Evolutionary conservation across 768 basidiomycete species (phyloP).

Genomic region (Hygrophoropsis aurantiaca): DNA sequence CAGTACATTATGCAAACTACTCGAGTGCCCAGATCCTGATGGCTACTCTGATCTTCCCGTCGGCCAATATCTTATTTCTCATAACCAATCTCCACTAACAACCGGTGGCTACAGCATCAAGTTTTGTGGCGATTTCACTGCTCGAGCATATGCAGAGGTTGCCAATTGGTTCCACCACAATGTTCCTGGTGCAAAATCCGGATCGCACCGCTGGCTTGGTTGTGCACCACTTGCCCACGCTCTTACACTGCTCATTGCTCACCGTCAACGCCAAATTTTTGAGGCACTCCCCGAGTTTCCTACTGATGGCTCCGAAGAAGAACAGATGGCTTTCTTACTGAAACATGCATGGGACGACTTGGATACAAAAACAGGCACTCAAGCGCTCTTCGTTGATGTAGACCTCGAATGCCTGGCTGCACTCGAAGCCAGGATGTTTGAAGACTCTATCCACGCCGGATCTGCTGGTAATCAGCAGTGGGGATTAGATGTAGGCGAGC

Average conservation of each 20-base stretch:
- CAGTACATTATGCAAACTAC: too few species aligned
- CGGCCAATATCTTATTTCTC: not conserved
- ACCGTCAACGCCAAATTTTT: not conserved
- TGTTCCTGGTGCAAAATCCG: not conserved
- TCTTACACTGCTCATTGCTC: not conserved
- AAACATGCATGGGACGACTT: not conserved
- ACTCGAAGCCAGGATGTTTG: not conserved
- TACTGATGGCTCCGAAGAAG: not conserved
- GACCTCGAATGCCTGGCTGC: not conserved
- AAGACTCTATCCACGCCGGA: not conserved
- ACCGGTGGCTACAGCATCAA: not conserved
- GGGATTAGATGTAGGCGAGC: too few species aligned
- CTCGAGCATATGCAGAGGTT: not conserved
- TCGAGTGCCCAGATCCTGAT: not conserved
- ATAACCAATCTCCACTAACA: not conserved
- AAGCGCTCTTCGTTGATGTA: not conserved
- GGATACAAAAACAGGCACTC: not conserved
- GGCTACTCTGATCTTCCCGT: not conserved
- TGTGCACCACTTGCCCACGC: slow-evolving; percentile 1
- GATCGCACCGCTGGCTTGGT: not conserved
- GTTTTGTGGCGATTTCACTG: not conserved
- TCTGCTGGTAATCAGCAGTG: not conserved
- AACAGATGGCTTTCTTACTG: not conserved
- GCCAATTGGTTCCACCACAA: slow-evolving; percentile 1
- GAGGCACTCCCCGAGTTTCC: not conserved